Conservation (phyloP, 441 rosid species). For the Adansonia grandidieri region DNA sequence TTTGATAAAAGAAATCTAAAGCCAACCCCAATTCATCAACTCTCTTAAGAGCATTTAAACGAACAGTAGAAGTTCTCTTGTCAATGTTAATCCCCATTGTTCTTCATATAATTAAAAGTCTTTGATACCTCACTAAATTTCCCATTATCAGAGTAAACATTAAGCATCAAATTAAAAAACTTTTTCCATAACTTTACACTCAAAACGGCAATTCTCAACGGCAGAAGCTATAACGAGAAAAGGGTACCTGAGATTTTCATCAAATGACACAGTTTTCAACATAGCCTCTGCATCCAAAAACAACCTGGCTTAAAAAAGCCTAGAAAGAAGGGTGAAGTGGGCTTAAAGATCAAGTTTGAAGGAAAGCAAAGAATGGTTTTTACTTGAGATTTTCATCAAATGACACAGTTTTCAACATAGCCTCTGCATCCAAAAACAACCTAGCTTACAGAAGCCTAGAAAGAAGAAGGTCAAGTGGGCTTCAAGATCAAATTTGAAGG, state of each 20-base stretch:
- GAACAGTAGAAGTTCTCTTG: constrained; percentile 47
- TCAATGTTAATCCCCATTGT: constrained; percentile 31
- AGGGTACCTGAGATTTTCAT: constrained; percentile 33
- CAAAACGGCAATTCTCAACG: constrained; percentile 28
- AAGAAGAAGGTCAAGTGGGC: constrained; percentile 35
- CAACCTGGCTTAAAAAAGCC: constrained; percentile 42
- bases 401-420: constrained; percentile 32
- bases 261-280: constrained; percentile 31
- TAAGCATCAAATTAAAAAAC: constrained; percentile 41
- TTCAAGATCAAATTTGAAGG: constrained; percentile 41
- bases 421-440: constrained; percentile 41
- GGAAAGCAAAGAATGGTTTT: constrained; percentile 37
- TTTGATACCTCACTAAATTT: constrained; percentile 35
- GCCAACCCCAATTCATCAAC: constrained; percentile 33
- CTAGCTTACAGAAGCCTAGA: constrained; percentile 41
- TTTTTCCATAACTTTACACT: constrained; percentile 33
- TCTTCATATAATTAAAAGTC: constrained; percentile 44
- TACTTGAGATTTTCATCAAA: constrained; percentile 30
- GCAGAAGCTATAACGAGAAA: constrained; percentile 38
- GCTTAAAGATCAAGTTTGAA: constrained; percentile 40
- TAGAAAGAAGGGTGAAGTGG: constrained; percentile 35
- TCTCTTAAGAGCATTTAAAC: constrained; percentile 39
- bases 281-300: constrained; percentile 40
- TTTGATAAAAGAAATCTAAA: constrained; percentile 39
- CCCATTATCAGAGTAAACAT: constrained; percentile 39